A percentile compares a stretch with the other conserved stretches of the same genome.
phyloP scores from a whole-genome alignment of 371 early-diverging fungal genomes.

The Coemansia sp. region DNA sequence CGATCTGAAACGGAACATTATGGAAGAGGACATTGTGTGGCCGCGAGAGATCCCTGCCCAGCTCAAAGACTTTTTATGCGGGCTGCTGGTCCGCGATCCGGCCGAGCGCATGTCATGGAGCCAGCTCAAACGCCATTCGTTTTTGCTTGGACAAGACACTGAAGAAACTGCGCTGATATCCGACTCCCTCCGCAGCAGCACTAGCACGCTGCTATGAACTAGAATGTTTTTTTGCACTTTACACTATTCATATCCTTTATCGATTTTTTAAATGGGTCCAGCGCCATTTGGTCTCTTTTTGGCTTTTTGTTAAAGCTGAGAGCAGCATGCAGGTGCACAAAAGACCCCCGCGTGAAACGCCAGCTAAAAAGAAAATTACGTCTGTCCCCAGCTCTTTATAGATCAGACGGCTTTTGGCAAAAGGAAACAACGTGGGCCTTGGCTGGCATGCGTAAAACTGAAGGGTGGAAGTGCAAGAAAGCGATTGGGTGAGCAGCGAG shows the following conservation, averaged over 20 bases:
- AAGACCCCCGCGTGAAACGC: neutral
- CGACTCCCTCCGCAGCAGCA: conserved; percentile 23
- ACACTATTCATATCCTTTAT: neutral
- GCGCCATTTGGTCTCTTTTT: neutral
- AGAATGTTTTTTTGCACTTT: neutral
- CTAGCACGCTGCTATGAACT: neutral
- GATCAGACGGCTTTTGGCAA: conserved; percentile 1
- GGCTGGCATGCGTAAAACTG: neutral
- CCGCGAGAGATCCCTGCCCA: conserved; percentile 47
- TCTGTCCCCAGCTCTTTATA: neutral
- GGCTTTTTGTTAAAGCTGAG: neutral
- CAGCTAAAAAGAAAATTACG: neutral
- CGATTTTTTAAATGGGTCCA: too few species aligned
- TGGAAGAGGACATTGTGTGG: conserved; percentile 47
- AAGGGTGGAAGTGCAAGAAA: neutral
- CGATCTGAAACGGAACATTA: conserved; percentile 48
- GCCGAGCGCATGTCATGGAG: conserved; percentile 37
- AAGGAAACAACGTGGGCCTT: neutral
- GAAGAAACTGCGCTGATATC: conserved; percentile 19
- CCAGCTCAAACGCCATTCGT: conserved; percentile 35
- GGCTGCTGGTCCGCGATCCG: conserved; percentile 38
- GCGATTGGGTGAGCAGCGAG: conserved; percentile 2
- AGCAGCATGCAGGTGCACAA: neutral
- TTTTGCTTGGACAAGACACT: conserved; percentile 28
- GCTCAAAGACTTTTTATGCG: conserved; percentile 34